Evolutionary conservation across 768 basidiomycete species (phyloP), one percentile per base, ranked within the genome.

Genomic region (Boletus sensibilis): DNA sequence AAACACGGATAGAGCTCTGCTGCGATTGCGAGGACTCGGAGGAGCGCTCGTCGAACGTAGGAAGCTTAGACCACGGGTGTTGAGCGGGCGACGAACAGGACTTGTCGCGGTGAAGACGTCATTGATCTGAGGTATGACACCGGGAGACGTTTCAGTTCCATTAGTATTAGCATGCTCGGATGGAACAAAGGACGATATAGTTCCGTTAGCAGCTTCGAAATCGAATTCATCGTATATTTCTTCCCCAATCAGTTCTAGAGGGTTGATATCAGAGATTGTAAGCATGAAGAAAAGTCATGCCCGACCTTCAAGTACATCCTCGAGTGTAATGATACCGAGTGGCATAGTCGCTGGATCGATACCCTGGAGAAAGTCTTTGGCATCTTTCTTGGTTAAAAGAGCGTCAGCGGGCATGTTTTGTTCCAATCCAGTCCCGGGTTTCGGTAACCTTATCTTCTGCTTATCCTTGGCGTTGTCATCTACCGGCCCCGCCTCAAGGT

Each of bases 191-290:
- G 66, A 74, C 21, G 73, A 77, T 59, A 78, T 64, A 68, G 82
- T 65, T 78, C 80, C 82, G 58, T 78, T 82, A n/a, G 82, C 82
- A 40, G 88, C 90, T 70, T 90, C 83, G 12, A 82, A 80, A 65
- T 94, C 92, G 67, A 91, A 94, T 73, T 94, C 93, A 65, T 94
- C 92, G 57, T 90, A 92, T 50, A 95, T 94, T 65, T 94, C 93
- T 73, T 94, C 92, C 14, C 93, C 93, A 53, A 95, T 94, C 12
- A 95, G 79, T 67, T 94, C 93, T 91, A 63, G 34, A 48, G 16
- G n/a, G 18, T 3, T 6, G 4, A 53, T 21, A 11, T 69, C 35
- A 64, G 53, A 20, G 0, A 34, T 12, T 4, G 29, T 6, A 4
- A 42, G 14, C 11, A 37, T 6, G n/a, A 39, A 4, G 5, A 47